Evolutionary conservation across 2,329 filamentous ascomycete genomes (phyloP).

Genomic region (Fusarium euwallaceae): DNA sequence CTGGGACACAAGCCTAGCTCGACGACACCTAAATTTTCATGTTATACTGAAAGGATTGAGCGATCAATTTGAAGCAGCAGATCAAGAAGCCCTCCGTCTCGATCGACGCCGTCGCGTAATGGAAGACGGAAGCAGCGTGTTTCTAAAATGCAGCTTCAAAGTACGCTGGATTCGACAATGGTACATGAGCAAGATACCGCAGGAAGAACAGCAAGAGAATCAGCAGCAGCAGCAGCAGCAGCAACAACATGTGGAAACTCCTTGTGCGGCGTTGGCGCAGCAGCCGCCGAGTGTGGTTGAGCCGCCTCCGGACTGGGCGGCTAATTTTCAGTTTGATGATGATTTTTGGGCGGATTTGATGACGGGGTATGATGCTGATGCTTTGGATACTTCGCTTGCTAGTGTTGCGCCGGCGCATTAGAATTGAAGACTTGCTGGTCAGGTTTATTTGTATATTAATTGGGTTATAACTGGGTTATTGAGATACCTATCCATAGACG

Average conservation of each 20-base stretch:
- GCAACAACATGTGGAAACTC: slow-evolving; percentile 5
- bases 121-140: slow-evolving; percentile 48
- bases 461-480: neutral
- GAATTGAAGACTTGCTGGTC: neutral
- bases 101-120: slow-evolving; percentile 45
- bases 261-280: slow-evolving; percentile 12
- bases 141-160: slow-evolving; percentile 52
- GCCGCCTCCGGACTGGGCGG: slow-evolving; percentile 36
- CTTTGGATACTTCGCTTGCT: slow-evolving; percentile 13
- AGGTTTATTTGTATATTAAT: neutral
- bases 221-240: slow-evolving; percentile 6
- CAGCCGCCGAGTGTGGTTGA: slow-evolving; percentile 12
- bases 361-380: slow-evolving; percentile 36
- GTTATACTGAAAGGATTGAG: slow-evolving; percentile 44
- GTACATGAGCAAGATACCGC: slow-evolving; percentile 47
- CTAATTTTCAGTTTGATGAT: slow-evolving; percentile 47
- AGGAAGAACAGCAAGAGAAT: slow-evolving; percentile 29
- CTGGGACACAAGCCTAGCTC: slow-evolving; percentile 53
- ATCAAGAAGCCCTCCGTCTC: slow-evolving; percentile 40
- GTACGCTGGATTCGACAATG: slow-evolving; percentile 57
- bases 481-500: slow-evolving; percentile 3
- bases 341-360: slow-evolving; percentile 48
- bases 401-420: neutral
- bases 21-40: slow-evolving; percentile 51
- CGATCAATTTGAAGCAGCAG: slow-evolving; percentile 50